Evolutionary conservation across 768 basidiomycete genomes (phyloP), one percentile per base, ranked within the genome.

Genomic region (Termitomyces sp.): DNA sequence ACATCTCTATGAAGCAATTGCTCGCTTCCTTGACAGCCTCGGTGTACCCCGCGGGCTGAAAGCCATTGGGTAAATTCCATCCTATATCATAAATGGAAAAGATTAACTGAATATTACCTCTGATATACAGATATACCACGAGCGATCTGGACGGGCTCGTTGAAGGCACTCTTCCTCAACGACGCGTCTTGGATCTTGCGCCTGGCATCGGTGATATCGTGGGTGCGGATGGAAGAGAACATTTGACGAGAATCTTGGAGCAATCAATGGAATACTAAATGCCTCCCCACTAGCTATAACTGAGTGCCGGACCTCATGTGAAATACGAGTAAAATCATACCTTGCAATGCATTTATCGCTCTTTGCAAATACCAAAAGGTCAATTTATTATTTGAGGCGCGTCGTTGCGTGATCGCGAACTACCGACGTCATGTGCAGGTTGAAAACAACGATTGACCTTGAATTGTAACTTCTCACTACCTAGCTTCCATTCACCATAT

Each of bases 151-250:
- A 78, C 29, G 80, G 73, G 70, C 81, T 98, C 13, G 96, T 97
- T 1, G 85, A 95, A 56, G 95, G 96, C 4, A 92, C 95, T 18
- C 67, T 98, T 43, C 96, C 96, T 15, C 96, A 98, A 70, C 74
- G 93, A 52, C 81, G 95, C 16, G 95, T 98, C 5, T 69, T 98
- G 58, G 94, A 97, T 68, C 77, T 98, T 27, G 96, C 96, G 7
- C 96, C 95, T 15, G 88, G 90, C 46, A 86, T 96, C 60, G 90
- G 91, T 10, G 82, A 92, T 63, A 77, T 94, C 31, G 82, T 83
- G 23, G 91, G 86, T 29, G 87, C 86, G 41, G 91, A 95, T 67
- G 93, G 93, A 40, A 81, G 76, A 61, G 85, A 92, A 64, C 89
- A 94, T 72, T 70, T 98, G 62, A 83, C 85, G 20, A 78, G 70